A percentile compares a stretch with the other conserved stretches of the same genome.
These are phyloP conservation scores for Rostrohypoxylon terebratum DNA, from an alignment of 495 filamentous ascomycete species.

Conservation along the genomic window DNA sequence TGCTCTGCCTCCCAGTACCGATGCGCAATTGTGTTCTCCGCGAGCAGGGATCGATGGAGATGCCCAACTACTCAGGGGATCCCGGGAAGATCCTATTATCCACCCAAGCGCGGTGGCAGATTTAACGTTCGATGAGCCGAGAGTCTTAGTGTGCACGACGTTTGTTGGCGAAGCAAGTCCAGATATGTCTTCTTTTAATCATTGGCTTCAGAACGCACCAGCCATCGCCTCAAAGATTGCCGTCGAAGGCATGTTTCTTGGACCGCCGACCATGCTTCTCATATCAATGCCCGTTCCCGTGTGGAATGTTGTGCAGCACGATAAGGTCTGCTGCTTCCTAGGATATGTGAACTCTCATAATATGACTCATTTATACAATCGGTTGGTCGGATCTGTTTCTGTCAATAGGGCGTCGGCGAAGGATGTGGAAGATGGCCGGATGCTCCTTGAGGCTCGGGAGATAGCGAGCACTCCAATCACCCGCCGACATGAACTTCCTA, in stretches of 20 bases:
- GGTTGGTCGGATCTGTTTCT: conserved; percentile 59
- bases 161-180: conserved; percentile 68
- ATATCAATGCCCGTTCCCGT: conserved; percentile 67
- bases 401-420: conserved; percentile 54
- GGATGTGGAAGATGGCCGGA: conserved; percentile 62
- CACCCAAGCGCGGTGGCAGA: conserved; percentile 57
- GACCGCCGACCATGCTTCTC: conserved; percentile 67
- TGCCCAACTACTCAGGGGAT: conserved; percentile 44
- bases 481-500: conserved; percentile 44
- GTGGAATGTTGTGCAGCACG: conserved; percentile 67
- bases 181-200: conserved; percentile 68
- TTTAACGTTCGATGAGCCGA: conserved; percentile 63
- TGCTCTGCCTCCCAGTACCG: conserved; percentile 52
- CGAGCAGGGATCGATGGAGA: conserved; percentile 54
- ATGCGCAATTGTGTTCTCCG: conserved; percentile 56
- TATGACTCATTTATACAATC: conserved; percentile 67
- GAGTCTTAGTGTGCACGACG: conserved; percentile 67
- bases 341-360: conserved; percentile 68
- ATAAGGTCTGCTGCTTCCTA: conserved; percentile 68
- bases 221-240: conserved; percentile 62
- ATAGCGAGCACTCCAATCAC: conserved; percentile 47
- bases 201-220: conserved; percentile 65
- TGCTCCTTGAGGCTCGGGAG: conserved; percentile 60
- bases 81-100: conserved; percentile 54
- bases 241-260: conserved; percentile 70